Evolutionary conservation across 352 stramenopile species (phyloP).

Genomic region (Phytophthora foliorum): DNA sequence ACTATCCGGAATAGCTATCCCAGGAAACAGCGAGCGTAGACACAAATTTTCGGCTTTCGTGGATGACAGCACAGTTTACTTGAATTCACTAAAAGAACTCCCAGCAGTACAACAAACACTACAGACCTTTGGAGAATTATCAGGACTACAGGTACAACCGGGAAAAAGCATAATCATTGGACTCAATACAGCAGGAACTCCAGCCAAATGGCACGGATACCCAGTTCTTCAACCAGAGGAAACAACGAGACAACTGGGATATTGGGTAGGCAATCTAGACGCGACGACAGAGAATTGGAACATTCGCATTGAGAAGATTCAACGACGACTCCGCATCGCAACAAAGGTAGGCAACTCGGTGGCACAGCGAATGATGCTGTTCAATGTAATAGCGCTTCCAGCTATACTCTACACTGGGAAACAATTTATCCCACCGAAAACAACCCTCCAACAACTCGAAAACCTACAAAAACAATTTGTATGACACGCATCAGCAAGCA

Average conservation of each 20-base stretch:
- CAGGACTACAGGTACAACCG: slow-evolving; percentile 7
- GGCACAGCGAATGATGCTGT: not conserved
- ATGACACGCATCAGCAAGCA: not conserved
- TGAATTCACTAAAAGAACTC: not conserved
- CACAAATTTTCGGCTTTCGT: slow-evolving; percentile 13
- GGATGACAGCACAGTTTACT: slow-evolving; percentile 12
- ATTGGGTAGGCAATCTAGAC: slow-evolving; percentile 3
- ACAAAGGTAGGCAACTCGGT: slow-evolving; percentile 1
- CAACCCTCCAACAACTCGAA: not conserved
- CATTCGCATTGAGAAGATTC: not conserved
- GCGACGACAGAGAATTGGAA: slow-evolving; percentile 4
- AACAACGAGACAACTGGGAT: not conserved
- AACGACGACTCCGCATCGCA: not conserved
- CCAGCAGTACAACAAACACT: not conserved
- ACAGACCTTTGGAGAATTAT: not conserved
- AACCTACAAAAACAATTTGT: slow-evolving; percentile 17
- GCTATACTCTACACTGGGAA: slow-evolving; percentile 12
- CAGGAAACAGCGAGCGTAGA: not conserved
- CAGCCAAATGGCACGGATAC: not conserved
- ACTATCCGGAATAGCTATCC: slow-evolving; percentile 4
- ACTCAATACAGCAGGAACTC: not conserved
- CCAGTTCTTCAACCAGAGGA: not conserved
- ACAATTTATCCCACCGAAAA: slow-evolving; percentile 1
- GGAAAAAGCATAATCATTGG: slow-evolving; percentile 4
- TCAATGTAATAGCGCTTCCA: slow-evolving; percentile 9